phyloP scores from a whole-genome alignment of 2,329 filamentous ascomycete genomes.

The Shiraia sp. region DNA sequence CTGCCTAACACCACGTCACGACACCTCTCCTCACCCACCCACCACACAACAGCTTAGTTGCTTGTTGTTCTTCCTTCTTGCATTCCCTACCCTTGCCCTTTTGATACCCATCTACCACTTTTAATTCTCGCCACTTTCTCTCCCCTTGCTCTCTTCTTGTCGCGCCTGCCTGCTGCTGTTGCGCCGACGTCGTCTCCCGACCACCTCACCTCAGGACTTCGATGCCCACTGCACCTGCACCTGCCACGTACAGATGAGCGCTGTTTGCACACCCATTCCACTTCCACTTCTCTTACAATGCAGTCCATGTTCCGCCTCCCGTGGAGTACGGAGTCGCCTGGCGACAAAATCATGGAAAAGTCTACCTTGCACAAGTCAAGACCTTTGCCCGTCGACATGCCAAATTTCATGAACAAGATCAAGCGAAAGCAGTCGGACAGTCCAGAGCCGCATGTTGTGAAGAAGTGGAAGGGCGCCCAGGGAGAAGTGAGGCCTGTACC shows the following conservation, averaged over 20 bases:
- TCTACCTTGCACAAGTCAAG: constrained; percentile 47
- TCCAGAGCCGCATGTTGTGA: constrained; percentile 47
- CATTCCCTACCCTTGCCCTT: constrained; percentile 38
- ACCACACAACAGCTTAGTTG: constrained; percentile 33
- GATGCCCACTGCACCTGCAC: constrained; percentile 39
- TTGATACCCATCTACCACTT: constrained; percentile 36
- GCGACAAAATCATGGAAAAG: constrained; percentile 51
- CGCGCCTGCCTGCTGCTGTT: constrained; percentile 21
- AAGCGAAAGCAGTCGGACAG: constrained; percentile 64
- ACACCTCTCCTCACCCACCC: too few relatives aligned
- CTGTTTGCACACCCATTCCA: constrained; percentile 42
- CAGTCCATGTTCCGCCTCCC: constrained; percentile 57
- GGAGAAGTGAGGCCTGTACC: constrained; percentile 35
- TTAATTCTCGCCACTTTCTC: constrained; percentile 31
- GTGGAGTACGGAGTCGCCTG: constrained; percentile 51
- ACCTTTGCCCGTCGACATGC: constrained; percentile 51
- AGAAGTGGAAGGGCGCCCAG: constrained; percentile 45
- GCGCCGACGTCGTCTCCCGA: constrained; percentile 39
- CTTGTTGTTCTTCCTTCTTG: constrained; percentile 37
- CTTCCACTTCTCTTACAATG: constrained; percentile 48
- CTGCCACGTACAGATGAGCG: constrained; percentile 45
- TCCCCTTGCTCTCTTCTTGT: constrained; percentile 17
- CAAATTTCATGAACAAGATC: constrained; percentile 52
- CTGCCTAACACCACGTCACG: constrained; percentile 34
- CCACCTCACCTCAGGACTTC: constrained; percentile 27